Evolutionary conservation across 495 filamentous ascomycete species (phyloP), one percentile per base, ranked within the genome.

Genomic region (Talaromyces liani): DNA sequence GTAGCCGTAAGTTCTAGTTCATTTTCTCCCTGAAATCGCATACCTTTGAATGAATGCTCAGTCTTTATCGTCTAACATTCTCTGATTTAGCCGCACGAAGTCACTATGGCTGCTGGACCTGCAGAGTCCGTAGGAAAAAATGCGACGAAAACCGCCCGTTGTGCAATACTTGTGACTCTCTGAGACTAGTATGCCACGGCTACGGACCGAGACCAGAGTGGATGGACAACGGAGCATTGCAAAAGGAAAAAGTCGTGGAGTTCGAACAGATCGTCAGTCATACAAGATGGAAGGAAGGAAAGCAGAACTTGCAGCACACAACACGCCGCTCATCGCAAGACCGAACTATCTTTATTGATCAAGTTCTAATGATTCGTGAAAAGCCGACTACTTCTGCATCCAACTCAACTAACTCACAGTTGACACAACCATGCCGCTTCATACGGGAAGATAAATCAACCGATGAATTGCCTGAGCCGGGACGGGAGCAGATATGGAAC

Each of bases 191-290:
- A 33, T 67, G 65, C 36, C 63, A 67, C 54, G 63, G 65, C 16
- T 67, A 67, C 58, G 65, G 65, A 9, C 63, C 65, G 16, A 67
- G 61, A 63, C 65, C 65, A 33, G 22, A 51, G 34, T 67, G 65
- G 65, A 67, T 67, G 65, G 58, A 67, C 34, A 60, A 62, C 25
- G 65, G 58, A 34, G 24, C 36, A 16, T 55, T 29, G 9, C 51
- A 55, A 29, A 55, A 55, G 14, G 51, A 29, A 20, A 24, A 55
- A n/a, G 8, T 10, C 5, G 14, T 29, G 51, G 25, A 55, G 25
- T 55, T 25, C 51, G 29, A 55, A 6, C 20, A 24, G 12, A 55
- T 55, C 14, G 51, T 55, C 22, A n/a, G 51, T n/a, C 20, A 55
- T 14, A 29, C 51, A 5, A 55, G 29, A 29, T 24, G 22, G 22